phyloP scores from a whole-genome alignment of 208 protist species.

The Endotrypanum monterogeii region DNA sequence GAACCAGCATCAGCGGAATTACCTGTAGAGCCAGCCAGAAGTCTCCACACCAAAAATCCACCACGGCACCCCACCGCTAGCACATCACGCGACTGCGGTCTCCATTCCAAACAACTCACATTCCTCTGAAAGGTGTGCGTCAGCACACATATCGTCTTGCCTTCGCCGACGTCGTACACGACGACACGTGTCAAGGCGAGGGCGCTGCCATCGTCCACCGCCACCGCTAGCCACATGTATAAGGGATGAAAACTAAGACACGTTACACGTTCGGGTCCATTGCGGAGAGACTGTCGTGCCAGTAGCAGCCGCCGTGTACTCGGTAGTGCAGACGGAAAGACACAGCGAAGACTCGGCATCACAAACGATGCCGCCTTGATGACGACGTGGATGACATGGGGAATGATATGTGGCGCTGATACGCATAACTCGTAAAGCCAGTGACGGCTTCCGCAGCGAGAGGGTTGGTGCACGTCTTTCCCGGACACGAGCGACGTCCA shows the following conservation, averaged over 20 bases:
- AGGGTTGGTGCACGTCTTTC: background rate
- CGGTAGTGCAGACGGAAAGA: conserved; percentile 62
- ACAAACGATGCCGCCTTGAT: conserved; percentile 34
- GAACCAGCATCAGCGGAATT: background rate
- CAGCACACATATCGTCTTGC: conserved; percentile 43
- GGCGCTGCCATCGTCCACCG: conserved; percentile 51
- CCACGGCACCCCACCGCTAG: conserved; percentile 75
- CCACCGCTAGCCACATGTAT: conserved; percentile 61
- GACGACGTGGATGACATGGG: conserved; percentile 17
- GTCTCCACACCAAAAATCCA: conserved; percentile 73
- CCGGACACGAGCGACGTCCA: background rate
- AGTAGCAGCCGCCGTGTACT: conserved; percentile 12
- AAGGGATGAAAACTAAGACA: conserved; percentile 56
- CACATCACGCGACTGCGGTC: conserved; percentile 62
- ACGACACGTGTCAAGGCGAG: conserved; percentile 48
- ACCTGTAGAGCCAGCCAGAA: conserved; percentile 17
- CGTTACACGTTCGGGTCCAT: conserved; percentile 56
- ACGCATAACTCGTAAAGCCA: background rate
- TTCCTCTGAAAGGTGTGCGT: conserved; percentile 76
- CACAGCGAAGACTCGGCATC: conserved; percentile 46
- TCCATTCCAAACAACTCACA: conserved; percentile 70
- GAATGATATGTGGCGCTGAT: conserved; percentile 17
- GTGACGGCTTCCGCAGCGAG: background rate
- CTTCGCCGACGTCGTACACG: conserved; percentile 60
- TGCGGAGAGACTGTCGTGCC: conserved; percentile 11